Base-by-base conservation (phyloP, 805 yeast species). In the Kregervanrija delftensis region DNA sequence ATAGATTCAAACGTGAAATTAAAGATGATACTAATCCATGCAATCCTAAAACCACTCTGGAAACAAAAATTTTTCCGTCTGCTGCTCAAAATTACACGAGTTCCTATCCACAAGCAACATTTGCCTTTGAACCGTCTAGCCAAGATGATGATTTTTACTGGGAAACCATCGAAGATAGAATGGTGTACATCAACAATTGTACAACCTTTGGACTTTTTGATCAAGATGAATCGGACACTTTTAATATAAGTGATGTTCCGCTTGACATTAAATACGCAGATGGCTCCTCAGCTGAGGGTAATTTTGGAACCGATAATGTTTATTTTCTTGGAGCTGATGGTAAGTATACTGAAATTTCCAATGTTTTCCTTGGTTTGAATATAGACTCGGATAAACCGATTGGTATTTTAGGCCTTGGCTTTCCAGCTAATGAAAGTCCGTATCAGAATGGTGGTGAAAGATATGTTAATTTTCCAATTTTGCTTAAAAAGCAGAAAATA, bases 361-460 rank as follows among this genome's bases (percentile, higher is more conserved):
- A 69, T 46, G 63, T 82, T 14, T 75, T 86, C 3, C 74, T 87
- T 60, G 96, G 90, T 2, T 73, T 86, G 14, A 91, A 83, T 2
- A 72, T 73, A 53, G 59, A 58, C 32, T 72, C 81, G 4, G 72
- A 74, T 45, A 74, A 85, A 2, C 59, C 77, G 11, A 61, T 67
- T 30, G 88, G 90, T 41, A 86, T 84, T 22, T 61, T 83, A 37
- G 86, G 87, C n/a, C 71, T 83, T 45, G 89, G 89, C 5, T 67
- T 82, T 44, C 66, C 76, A 4, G 81, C 76, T n/a, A 69, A 82
- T 42, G 91, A 86, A 62, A 65, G 74, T 2, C 77, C 86, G 1
- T 66, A 63, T n/a, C 48, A 49, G 35, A 12, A 36, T 15, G 45
- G 42, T 11, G 37, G 30, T 8, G 14, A 37, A 0, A 35, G 34